Evolutionary conservation across 2,329 filamentous ascomycete species (phyloP), one percentile per base, ranked within the genome.

Genomic region (Graphium sp.): DNA sequence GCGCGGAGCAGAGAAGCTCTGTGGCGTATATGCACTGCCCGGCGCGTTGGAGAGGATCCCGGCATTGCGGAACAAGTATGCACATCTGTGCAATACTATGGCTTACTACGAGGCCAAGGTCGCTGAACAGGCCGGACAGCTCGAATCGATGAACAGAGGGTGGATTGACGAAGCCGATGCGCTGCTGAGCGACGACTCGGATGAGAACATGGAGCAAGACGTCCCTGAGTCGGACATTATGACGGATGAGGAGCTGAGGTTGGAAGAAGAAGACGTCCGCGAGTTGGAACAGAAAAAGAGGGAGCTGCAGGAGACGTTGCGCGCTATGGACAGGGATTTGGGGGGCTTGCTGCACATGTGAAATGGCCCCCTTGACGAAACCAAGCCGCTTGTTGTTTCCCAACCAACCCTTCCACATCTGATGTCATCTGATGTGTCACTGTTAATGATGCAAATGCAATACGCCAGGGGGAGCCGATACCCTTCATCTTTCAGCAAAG

Each of bases 1-100:
- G 14, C 64, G 69, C 30, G 85, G 87, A 1, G 87, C 85, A 1
- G 84, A 94, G 58, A 93, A 84, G 58, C 65, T 95, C 18, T 85
- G 84, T 40, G 67, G 67, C 24, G 85, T 94, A 17, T 95, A 94
- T 46, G 77, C 82, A 19, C 65, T 92, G 17, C 67, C 78, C 0
- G 85, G 84, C 5, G 82, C 81, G 5, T 50, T 66, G 11, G 82
- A 92, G 43, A 68, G 74, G 35, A 91, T 95, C 38, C 59, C 71
- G 1, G 60, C 62, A 22, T 61, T 93, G 43, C 65, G 84, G 34
- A 65, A 67, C 30, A 74, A 81, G 41, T 69, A 87, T 48, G 62
- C 68, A 22, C 65, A 81, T 41, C 66, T 89, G 34, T 62, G 62
- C 18, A 71, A 71, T 26, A 93, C 84, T 14, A 60, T 89, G 42